Base-by-base conservation (phyloP, 345 rosid genomes). In the Brassica nigra region DNA sequence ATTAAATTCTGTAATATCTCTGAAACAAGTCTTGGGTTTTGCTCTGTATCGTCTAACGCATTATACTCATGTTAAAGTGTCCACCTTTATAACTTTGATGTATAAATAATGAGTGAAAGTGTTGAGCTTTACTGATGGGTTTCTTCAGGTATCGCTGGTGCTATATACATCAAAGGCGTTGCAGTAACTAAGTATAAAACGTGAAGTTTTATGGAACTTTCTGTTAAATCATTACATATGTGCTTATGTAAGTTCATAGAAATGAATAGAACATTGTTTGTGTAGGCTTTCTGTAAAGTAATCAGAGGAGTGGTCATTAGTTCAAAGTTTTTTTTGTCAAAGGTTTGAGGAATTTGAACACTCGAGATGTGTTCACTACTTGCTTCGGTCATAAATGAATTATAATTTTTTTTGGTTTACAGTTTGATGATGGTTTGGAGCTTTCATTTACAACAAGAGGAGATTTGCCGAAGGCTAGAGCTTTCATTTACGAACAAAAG, bases 371-470 rank as follows among this genome's bases (percentile, higher is more conserved):
- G 55, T 49, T 49, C 55, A 49, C 6, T 49, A 49, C 16, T 14
- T 49, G 7, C 55, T 49, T 49, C 15, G 15, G 16, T 14, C 10
- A 39, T 11, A 39, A 39, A 39, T 31, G 1, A 7, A 6, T 62
- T 49, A 1, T 44, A 8, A 23, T 18, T 65, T 4, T 75, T 33
- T 68, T 39, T 39, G 11, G 71, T 86, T 18, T 87, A 81, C 89
- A 95, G 99, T 88, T 95, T 78, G 99, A 91, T 86, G 91, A 93
- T 86, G 98, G 98, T 44, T 72, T 95, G 86, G 97, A 95, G 89
- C 73, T 95, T 76, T 92, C 96, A 66, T 95, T 95, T 88, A 91
- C 98, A 98, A 91, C 83, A 95, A 92, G 86, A 90, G 99, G 86
- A 87, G 98, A 75, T 88, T 39, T 39, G 3, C 44, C 44, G 9